Evolutionary conservation across 139 green algal species (phyloP).

Genomic region (Coelastrella sp.): DNA sequence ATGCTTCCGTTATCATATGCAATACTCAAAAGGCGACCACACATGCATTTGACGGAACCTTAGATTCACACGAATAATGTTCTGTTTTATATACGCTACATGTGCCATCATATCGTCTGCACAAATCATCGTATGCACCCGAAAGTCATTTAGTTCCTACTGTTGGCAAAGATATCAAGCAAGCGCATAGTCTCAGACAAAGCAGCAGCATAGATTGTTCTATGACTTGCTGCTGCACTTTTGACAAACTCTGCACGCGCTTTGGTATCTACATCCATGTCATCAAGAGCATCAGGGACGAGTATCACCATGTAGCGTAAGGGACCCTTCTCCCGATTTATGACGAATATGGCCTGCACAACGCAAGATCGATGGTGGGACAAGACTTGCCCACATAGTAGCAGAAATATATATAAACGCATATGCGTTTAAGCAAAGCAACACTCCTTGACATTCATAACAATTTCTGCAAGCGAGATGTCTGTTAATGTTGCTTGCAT

Average conservation of each 20-base stretch:
- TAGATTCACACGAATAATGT: no score
- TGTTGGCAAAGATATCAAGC: neutral
- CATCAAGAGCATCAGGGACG: neutral
- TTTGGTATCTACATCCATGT: neutral
- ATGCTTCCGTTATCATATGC: no score
- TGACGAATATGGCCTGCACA: constrained; percentile 2
- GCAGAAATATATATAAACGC: neutral
- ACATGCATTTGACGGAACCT: no score
- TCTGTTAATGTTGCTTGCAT: no score
- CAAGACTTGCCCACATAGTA: neutral
- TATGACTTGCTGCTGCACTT: neutral
- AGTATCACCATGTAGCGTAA: constrained; percentile 10
- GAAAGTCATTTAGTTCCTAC: no score
- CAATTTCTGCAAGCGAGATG: no score
- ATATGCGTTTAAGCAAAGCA: neutral
- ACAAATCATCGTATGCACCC: no score
- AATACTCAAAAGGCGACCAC: no score
- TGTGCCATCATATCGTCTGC: no score
- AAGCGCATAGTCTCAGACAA: neutral
- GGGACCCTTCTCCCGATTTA: neutral
- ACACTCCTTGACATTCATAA: no score
- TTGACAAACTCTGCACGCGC: neutral
- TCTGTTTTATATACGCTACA: no score
- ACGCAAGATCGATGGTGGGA: no score
- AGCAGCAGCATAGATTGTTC: neutral